These are phyloP conservation scores for Arachis monticola DNA, from an alignment of 331 rosid genomes.

Conservation along the genomic window DNA sequence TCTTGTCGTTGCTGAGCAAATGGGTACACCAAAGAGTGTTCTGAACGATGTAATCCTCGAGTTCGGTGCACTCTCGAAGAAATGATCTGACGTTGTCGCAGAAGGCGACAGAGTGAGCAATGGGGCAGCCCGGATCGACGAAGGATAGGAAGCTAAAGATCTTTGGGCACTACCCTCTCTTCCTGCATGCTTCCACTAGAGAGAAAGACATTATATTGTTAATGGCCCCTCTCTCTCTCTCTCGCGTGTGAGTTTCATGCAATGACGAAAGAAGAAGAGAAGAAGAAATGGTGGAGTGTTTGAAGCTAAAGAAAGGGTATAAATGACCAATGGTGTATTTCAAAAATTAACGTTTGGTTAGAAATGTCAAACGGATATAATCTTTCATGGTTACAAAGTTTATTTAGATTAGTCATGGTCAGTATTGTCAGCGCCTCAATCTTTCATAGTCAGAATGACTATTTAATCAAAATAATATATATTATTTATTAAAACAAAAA, in stretches of 20 bases:
- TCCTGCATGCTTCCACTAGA: slow-evolving; percentile 62
- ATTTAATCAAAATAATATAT: no score
- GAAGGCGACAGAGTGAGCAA: slow-evolving; percentile 53
- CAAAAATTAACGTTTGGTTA: no score
- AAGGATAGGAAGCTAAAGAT: slow-evolving; percentile 62
- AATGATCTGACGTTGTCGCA: slow-evolving; percentile 73
- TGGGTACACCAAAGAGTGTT: slow-evolving; percentile 78
- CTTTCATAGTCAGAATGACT: no score
- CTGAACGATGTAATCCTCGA: slow-evolving; percentile 57
- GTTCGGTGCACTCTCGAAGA: slow-evolving; percentile 70
- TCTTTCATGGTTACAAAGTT: no score
- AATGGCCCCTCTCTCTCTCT: neutral
- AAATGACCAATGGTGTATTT: no score
- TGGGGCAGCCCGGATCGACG: slow-evolving; percentile 63
- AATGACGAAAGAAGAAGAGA: neutral
- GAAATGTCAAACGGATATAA: no score
- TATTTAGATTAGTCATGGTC: no score
- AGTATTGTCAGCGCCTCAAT: no score
- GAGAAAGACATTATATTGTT: slow-evolving; percentile 57
- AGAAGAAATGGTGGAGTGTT: neutral
- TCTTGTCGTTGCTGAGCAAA: slow-evolving; percentile 58
- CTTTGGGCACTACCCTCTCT: slow-evolving; percentile 72
- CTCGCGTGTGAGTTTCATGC: slow-evolving; percentile 5
- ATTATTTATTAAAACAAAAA: no score
- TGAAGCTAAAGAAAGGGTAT: neutral